Base-by-base conservation (phyloP, 768 basidiomycete species). In the Amanita pseudoporphyria region DNA sequence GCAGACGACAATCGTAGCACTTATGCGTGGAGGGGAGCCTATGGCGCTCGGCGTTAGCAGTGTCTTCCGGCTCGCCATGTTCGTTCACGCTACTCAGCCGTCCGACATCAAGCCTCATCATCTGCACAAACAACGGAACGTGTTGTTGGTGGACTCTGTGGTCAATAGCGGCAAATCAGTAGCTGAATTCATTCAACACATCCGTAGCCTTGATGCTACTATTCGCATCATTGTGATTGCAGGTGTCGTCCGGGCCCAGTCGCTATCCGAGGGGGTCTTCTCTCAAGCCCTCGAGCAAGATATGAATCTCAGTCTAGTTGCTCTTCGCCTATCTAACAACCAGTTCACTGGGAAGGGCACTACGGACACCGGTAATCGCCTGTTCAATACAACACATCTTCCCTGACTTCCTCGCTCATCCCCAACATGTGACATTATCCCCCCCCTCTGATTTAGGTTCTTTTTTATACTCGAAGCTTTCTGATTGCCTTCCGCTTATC, bases 91-190 rank as follows among this genome's bases (percentile, higher is more conserved):
- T 6, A 19, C 28, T 32, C 26, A 44, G 30, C 48, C 59, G 19
- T 42, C 48, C 9, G 60, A 62, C 24, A 45, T 62, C 16, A 49
- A 47, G 31, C 14, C 16, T 32, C 50, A 56, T 30, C 57, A 56
- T 46, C 9, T 60, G 7, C 35, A 39, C 3, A 50, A 44, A 39
- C 59, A 53, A 36, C 38, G 51, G 31, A 54, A 46, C 6, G 22
- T 60, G 10, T 37, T 62, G 32, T 44, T 62, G 9, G 60, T 62
- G 19, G 59, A 60, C 49, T 58, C 57, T 38, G 60, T 58, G 36
- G 53, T 60, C 45, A 62, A 60, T 44, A 58, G 51, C 45, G 60
- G 60, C n/a, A 58, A 56, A 35, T 58, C 56, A 13, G 54, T 58
- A 38, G 53, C 45, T 0, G 53, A 58, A 47, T 60, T 60, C 48